Percentiles rank a stretch among this genome's conserved stretches.
These are phyloP conservation scores for Blastocystis sp. DNA, from an alignment of 352 stramenopile species.

Conservation along the genomic window DNA sequence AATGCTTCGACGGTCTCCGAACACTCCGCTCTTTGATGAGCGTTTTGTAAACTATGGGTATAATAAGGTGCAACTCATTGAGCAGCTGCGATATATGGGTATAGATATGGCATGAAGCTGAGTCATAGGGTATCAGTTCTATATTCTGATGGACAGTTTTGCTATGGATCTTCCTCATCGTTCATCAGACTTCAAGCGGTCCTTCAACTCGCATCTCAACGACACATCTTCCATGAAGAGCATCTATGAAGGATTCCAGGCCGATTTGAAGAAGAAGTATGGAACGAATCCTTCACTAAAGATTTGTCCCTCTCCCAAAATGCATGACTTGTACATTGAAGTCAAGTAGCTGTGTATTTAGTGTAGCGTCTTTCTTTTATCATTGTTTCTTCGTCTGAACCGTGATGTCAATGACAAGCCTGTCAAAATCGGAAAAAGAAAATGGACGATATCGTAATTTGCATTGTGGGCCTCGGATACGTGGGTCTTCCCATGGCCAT, in stretches of 20 bases:
- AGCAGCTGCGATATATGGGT: constrained; percentile 45
- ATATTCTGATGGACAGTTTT: constrained; percentile 5
- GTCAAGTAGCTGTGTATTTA: background rate
- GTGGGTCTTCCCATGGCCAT: constrained; percentile 40
- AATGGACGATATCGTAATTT: constrained; percentile 25
- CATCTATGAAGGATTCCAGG: background rate
- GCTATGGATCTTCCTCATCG: constrained; percentile 42
- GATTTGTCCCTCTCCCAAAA: background rate
- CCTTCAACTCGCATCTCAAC: background rate
- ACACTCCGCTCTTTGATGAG: constrained; percentile 44
- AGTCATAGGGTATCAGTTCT: background rate
- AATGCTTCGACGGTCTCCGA: background rate
- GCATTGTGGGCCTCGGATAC: constrained; percentile 39
- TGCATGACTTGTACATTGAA: background rate
- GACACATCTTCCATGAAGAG: background rate
- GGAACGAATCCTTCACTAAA: background rate
- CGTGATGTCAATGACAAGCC: background rate
- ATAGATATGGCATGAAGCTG: background rate
- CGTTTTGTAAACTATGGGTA: constrained; percentile 55
- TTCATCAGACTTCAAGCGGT: background rate
- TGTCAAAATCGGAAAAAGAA: no score
- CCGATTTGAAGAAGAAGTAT: background rate
- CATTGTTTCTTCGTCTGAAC: background rate
- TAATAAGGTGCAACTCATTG: constrained; percentile 50
- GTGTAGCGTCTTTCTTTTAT: background rate